Base-by-base conservation (phyloP, 805 yeast genomes). In the Zygosaccharomyces siamensis region DNA sequence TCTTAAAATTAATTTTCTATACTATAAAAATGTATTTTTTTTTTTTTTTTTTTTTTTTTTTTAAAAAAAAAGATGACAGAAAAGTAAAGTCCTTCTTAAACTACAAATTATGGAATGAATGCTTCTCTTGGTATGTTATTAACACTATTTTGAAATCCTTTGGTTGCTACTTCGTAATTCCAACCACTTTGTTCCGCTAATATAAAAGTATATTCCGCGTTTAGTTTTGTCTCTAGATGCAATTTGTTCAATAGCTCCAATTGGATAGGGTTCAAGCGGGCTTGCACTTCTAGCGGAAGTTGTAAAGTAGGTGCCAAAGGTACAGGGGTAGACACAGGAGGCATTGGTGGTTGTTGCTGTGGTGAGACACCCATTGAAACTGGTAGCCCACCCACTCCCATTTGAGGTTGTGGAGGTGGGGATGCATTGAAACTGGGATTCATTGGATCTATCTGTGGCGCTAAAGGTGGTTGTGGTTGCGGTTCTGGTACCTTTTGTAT, bases 161-260 rank as follows among this genome's bases (percentile, higher is more conserved):
- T 75, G 11, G 80, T 70, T 24, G 96, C 90, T 46, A 72, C 75
- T 24, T 79, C 81, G 57, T 80, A 83, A 65, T 86, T 84, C 90
- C 95, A 90, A 47, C 79, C 76, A 60, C 96, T 88, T 66, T 89
- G 96, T 63, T 89, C 89, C 49, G 89, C 84, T 35, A 93, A 75
- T 86, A 90, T 79, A 24, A 81, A 70, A 0, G 92, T 86, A 64
- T 82, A 90, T 58, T 86, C 86, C n/a, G 86, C 72, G 56, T 78
- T 89, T 56, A 90, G 72, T 43, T 81, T 80, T 0, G 97, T 90
- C 53, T 84, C 87, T 24, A 76, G 64, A 68, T 84, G 79, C 21
- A 92, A 69, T 59, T 78, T 83, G 20, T 77, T 75, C 14, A 87
- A 74, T 4, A 88, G 66, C 48, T 81, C 83, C 53, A 83, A 80